A percentile compares a stretch with the other conserved stretches of the same genome.
phyloP scores from a whole-genome alignment of 257 asterid genomes.

The Penstemon newberryi region DNA sequence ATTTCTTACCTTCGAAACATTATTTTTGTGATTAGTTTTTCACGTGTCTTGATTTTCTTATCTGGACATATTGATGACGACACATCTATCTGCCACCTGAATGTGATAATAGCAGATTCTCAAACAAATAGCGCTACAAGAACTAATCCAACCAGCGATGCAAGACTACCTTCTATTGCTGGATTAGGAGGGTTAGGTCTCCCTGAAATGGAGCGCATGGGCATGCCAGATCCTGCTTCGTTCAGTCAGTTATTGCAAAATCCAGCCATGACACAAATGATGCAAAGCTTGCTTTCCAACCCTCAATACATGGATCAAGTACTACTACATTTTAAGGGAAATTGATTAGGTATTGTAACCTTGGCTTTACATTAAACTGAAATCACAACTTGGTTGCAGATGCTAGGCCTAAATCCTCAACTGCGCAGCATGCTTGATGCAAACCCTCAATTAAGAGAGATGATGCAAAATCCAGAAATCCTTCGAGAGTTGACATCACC shows the following conservation, averaged over 20 bases:
- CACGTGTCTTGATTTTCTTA: no score
- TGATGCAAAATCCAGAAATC: conserved; percentile 66
- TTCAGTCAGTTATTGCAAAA: conserved; percentile 49
- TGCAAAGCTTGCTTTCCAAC: conserved; percentile 52
- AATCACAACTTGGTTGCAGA: conserved; percentile 37
- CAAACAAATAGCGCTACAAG: conserved; percentile 44
- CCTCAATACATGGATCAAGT: conserved; percentile 63
- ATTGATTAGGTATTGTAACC: conserved; percentile 20
- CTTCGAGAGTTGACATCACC: conserved; percentile 54
- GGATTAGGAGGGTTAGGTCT: conserved; percentile 57
- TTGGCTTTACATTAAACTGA: conserved; percentile 13
- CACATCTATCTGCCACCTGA: not conserved
- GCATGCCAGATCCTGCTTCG: conserved; percentile 41
- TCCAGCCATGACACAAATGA: conserved; percentile 60
- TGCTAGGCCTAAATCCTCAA: conserved; percentile 45
- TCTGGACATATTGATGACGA: not conserved
- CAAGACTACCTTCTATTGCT: conserved; percentile 39
- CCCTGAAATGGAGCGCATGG: conserved; percentile 41
- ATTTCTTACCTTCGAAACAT: not conserved
- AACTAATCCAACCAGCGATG: conserved; percentile 44
- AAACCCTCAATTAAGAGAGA: conserved; percentile 63
- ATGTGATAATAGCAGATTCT: conserved; percentile 38
- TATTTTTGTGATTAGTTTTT: no score
- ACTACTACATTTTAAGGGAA: conserved; percentile 10
- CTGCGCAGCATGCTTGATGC: conserved; percentile 48